phyloP scores from a whole-genome alignment of 805 yeast genomes.

The Pichia phayaonensis region DNA sequence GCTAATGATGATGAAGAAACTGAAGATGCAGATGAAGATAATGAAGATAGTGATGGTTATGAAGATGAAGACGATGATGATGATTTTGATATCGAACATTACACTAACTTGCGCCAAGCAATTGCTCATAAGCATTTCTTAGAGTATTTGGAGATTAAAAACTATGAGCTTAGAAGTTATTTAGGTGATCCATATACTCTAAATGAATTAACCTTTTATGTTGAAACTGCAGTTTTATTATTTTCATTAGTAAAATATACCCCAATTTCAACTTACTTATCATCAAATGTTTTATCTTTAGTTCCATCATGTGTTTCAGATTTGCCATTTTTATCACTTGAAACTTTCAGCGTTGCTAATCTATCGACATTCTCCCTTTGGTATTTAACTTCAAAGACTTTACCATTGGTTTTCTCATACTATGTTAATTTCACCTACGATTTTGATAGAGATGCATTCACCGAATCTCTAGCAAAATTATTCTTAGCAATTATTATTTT shows the following conservation, averaged over 20 bases:
- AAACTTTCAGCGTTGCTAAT: constrained; percentile 27
- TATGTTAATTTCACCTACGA: constrained; percentile 48
- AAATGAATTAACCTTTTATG: constrained; percentile 19
- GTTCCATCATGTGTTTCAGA: constrained; percentile 17
- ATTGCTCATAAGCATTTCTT: constrained; percentile 4
- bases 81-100: constrained; percentile 10
- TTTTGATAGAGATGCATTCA: constrained; percentile 46
- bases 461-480: constrained; percentile 39
- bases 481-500: constrained; percentile 33
- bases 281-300: constrained; percentile 18
- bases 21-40: constrained; percentile 29
- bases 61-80: constrained; percentile 12
- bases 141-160: constrained; percentile 21
- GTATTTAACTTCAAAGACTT: constrained; percentile 32
- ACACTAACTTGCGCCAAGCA: constrained; percentile 8
- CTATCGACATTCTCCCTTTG: constrained; percentile 33
- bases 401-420: constrained; percentile 40
- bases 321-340: constrained; percentile 30
- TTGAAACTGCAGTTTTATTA: constrained; percentile 19
- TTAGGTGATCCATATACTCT: constrained; percentile 28
- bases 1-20: constrained; percentile 51
- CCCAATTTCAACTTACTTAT: constrained; percentile 18
- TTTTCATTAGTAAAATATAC: constrained; percentile 13
- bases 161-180: constrained; percentile 24
- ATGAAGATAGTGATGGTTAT: constrained; percentile 39